Conservation (phyloP, 2,329 filamentous ascomycete species). For the Pseudogymnoascus sp. region DNA sequence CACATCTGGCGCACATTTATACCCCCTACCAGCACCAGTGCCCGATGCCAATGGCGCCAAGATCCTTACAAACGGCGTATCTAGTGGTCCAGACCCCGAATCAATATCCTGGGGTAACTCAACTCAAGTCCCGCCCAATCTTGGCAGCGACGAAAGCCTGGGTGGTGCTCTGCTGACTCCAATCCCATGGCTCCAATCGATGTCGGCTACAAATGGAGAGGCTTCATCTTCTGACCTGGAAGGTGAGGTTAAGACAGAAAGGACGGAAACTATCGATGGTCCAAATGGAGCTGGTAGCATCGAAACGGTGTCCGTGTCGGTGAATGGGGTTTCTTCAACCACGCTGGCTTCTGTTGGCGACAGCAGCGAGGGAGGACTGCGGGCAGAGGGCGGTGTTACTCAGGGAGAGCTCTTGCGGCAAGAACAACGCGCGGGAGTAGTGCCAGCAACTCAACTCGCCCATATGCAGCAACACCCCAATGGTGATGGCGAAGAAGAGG, state of each 20-base stretch:
- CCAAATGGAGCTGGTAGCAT: conserved; percentile 72
- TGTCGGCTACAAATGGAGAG: neutral
- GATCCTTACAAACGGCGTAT: conserved; percentile 53
- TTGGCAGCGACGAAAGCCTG: conserved; percentile 81
- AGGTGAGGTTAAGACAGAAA: conserved; percentile 61
- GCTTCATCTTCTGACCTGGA: conserved; percentile 39
- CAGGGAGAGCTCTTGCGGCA: conserved; percentile 82
- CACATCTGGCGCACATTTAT: conserved; percentile 70
- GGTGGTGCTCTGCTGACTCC: conserved; percentile 88
- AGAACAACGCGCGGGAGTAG: conserved; percentile 74
- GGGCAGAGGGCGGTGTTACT: conserved; percentile 52
- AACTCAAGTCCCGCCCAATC: conserved; percentile 33
- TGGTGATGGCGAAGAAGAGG: conserved; percentile 44
- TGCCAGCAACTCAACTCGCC: conserved; percentile 56
- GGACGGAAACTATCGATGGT: conserved; percentile 72
- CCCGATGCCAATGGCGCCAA: conserved; percentile 50
- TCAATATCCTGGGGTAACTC: conserved; percentile 42
- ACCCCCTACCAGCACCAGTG: conserved; percentile 68
- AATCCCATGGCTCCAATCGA: conserved; percentile 69
- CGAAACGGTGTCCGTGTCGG: conserved; percentile 70
- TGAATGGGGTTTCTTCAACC: conserved; percentile 58
- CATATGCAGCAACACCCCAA: conserved; percentile 28
- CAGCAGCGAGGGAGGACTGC: conserved; percentile 19
- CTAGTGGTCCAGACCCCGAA: conserved; percentile 30
- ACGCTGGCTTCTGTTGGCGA: conserved; percentile 21